phyloP scores from a whole-genome alignment of 495 filamentous ascomycete genomes.

The Daldinia decipiens region DNA sequence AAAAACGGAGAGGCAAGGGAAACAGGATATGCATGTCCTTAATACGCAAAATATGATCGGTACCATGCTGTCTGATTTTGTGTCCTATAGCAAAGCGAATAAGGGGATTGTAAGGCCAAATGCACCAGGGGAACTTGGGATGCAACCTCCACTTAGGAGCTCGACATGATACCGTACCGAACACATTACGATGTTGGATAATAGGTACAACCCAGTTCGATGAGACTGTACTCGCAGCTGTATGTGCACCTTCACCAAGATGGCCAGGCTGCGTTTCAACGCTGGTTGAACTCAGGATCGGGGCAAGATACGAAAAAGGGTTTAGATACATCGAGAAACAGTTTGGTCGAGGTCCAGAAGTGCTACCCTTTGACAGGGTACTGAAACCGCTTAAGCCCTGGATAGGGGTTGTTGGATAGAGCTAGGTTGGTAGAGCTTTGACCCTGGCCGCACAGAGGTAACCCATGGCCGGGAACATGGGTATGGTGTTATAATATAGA shows the following conservation, averaged over 20 bases:
- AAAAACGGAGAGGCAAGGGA: slow-evolving; percentile 38
- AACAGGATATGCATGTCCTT: slow-evolving; percentile 42
- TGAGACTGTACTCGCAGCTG: slow-evolving; percentile 11
- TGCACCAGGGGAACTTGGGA: slow-evolving; percentile 34
- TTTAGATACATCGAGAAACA: slow-evolving; percentile 38
- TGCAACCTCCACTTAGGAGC: slow-evolving; percentile 38
- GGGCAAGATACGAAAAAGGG: slow-evolving; percentile 37
- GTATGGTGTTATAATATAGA: slow-evolving; percentile 27
- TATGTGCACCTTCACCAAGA: neutral
- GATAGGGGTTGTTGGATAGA: slow-evolving; percentile 10
- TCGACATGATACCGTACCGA: slow-evolving; percentile 19
- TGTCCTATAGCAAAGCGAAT: slow-evolving; percentile 28
- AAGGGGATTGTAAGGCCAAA: slow-evolving; percentile 34
- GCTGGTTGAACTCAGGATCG: slow-evolving; percentile 32
- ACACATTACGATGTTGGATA: slow-evolving; percentile 25
- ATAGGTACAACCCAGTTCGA: slow-evolving; percentile 15
- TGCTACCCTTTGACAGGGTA: slow-evolving; percentile 27
- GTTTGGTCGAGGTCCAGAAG: slow-evolving; percentile 38
- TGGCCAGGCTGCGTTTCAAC: slow-evolving; percentile 35
- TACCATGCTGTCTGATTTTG: slow-evolving; percentile 23
- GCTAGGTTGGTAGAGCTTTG: slow-evolving; percentile 38
- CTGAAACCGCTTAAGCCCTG: slow-evolving; percentile 40
- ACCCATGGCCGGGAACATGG: slow-evolving; percentile 24
- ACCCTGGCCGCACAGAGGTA: slow-evolving; percentile 30
- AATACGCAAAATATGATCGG: slow-evolving; percentile 41